Base-by-base conservation (phyloP, 345 rosid species). In the Lepidium africanum region DNA sequence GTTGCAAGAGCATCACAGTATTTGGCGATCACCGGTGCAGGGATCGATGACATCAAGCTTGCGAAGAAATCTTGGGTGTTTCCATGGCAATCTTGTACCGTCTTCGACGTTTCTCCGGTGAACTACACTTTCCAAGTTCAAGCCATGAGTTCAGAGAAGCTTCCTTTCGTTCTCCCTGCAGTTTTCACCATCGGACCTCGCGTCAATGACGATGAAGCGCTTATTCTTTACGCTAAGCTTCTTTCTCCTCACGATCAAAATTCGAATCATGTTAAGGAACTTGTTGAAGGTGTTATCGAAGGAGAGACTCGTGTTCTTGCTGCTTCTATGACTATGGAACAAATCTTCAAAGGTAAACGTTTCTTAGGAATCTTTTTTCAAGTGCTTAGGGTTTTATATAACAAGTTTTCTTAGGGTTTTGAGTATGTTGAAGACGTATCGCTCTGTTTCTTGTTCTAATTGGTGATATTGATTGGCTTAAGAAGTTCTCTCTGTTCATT, bases 271-370 rank as follows among this genome's bases (percentile, higher is more conserved):
- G 88, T 85, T 13, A 77, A 82, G n/a, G 97, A 91, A 70, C 92
- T 91, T 9, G 96, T 91, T 6, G 82, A 86, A 27, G 96, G 97
- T 2, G 75, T 88, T 39, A 91, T 91, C 6, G 97, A 88, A 59
- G 97, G 97, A 0, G 97, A 88, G 53, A 91, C 93, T 3, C 71
- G 96, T 40, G 93, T 91, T 10, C 85, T 88, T 0, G 89, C 86
- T 13, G 97, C 97, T 32, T 83, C 97, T 19, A 85, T 91, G 97
- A 91, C 93, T 45, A 88, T 91, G 93, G 93, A 88, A 46, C 85
- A 88, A 78, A 71, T 86, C 33, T 91, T 87, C 63, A 83, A 16
- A 62, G 96, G 27, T 25, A 25, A 25, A 25, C 2, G 3, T 25
- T 25, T 25, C 27, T n/a, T n/a, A n/a, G n/a, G n/a, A n/a, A n/a